A percentile compares a stretch with the other conserved stretches of the same genome.
Conservation (phyloP, 129 eudicot species). For the Centaurea solstitialis region DNA sequence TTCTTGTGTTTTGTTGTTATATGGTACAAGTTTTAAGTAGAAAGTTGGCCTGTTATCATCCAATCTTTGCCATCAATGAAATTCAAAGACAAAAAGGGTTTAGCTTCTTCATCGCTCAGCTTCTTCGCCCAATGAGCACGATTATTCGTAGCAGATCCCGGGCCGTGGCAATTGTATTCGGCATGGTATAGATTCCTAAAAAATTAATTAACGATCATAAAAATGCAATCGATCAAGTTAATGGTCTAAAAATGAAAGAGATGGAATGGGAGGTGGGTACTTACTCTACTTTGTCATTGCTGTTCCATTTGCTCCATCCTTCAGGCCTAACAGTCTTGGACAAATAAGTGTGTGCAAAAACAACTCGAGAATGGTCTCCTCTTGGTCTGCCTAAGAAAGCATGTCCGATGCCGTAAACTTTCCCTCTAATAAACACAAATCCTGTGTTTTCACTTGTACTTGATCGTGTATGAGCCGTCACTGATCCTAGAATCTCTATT, state of each 20-base stretch:
- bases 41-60: slow-evolving; percentile 50
- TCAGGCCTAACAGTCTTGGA: slow-evolving; percentile 60
- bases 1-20: background rate
- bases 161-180: slow-evolving; percentile 71
- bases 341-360: slow-evolving; percentile 75
- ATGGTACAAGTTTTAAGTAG: background rate
- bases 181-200: slow-evolving; percentile 68
- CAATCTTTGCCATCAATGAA: slow-evolving; percentile 69
- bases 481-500: slow-evolving; percentile 63
- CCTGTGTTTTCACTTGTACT: slow-evolving; percentile 58
- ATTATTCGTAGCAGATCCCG: slow-evolving; percentile 49
- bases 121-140: slow-evolving; percentile 73
- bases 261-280: background rate
- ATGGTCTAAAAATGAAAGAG: background rate
- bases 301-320: slow-evolving; percentile 82
- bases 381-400: slow-evolving; percentile 75
- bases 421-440: slow-evolving; percentile 57
- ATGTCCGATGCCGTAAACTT: slow-evolving; percentile 55
- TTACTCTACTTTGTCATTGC: slow-evolving; percentile 61
- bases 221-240: background rate
- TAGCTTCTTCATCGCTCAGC: slow-evolving; percentile 50
- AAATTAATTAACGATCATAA: background rate
- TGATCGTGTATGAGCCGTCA: slow-evolving; percentile 61
- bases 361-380: slow-evolving; percentile 69
- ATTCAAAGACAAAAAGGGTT: slow-evolving; percentile 48